Evolutionary conservation across 202 grass and related monocot genomes (phyloP).

Genomic region (Schoenoplectus tabernaemontani): DNA sequence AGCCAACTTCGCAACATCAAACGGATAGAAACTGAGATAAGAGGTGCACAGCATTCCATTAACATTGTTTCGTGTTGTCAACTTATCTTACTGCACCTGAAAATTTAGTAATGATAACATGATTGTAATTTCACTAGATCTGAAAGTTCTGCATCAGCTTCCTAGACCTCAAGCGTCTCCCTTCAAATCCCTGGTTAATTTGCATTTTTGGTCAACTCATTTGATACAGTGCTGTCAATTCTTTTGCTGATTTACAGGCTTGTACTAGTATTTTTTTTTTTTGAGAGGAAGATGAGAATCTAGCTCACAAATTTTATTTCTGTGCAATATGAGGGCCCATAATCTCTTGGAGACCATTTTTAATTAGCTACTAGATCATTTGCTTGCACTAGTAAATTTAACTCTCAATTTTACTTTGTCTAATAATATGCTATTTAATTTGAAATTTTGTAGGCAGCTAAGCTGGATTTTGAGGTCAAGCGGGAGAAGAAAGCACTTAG

Average conservation of each 20-base stretch:
- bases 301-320: too few species aligned
- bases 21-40: constrained; percentile 25
- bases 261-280: too few species aligned
- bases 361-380: too few species aligned
- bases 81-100: background rate
- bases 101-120: constrained; percentile 4
- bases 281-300: too few species aligned
- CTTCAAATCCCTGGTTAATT: constrained; percentile 19
- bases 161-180: constrained; percentile 34
- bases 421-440: background rate
- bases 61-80: background rate
- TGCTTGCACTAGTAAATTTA: background rate
- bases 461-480: constrained; percentile 25
- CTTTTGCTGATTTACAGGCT: background rate
- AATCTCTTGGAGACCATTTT: too few species aligned
- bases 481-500: constrained; percentile 33
- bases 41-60: background rate
- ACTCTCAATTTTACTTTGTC: background rate
- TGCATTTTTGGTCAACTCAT: background rate
- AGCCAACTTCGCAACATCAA: constrained; percentile 20
- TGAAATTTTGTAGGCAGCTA: constrained; percentile 25
- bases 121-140: constrained; percentile 14
- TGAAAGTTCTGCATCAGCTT: constrained; percentile 32
- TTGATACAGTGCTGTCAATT: background rate
- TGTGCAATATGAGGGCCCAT: too few species aligned